phyloP scores from a whole-genome alignment of 2,329 filamentous ascomycete species.

The Elsinoe fawcettii region DNA sequence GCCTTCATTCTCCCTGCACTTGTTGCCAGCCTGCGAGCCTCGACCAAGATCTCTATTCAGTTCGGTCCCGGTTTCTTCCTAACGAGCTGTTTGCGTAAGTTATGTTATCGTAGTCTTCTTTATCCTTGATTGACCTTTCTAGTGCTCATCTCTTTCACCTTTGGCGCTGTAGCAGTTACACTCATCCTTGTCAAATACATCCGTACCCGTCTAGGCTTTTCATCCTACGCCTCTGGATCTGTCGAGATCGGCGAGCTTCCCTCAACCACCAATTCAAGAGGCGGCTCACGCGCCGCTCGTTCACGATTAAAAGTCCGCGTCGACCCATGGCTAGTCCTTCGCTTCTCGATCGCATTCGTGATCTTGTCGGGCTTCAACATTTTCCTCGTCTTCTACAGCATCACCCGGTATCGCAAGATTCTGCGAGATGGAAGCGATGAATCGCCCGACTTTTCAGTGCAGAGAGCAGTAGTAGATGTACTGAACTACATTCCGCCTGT shows the following conservation, averaged over 20 bases:
- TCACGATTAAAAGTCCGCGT: constrained; percentile 14
- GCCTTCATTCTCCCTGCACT: constrained; percentile 18
- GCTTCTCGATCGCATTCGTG: constrained; percentile 20
- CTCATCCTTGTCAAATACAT: constrained; percentile 21
- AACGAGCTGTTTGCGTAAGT: constrained; percentile 9
- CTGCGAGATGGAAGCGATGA: not conserved
- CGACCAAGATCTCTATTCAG: constrained; percentile 14
- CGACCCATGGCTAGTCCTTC: constrained; percentile 19
- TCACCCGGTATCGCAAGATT: constrained; percentile 16
- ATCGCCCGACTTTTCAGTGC: constrained; percentile 17
- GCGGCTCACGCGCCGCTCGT: not conserved
- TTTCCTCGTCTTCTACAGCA: constrained; percentile 16
- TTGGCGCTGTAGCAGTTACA: constrained; percentile 19
- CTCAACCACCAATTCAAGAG: not conserved
- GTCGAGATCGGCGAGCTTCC: constrained; percentile 1
- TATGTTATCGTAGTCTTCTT: not conserved
- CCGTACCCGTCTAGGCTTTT: constrained; percentile 15
- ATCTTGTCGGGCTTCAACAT: constrained; percentile 20
- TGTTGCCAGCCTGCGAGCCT: constrained; percentile 14
- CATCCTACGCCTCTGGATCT: constrained; percentile 13
- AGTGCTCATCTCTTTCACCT: constrained; percentile 19
- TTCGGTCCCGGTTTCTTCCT: constrained; percentile 8
- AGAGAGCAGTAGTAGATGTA: constrained; percentile 15
- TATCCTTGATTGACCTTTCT: not conserved
- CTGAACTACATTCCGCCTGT: constrained; percentile 19